Evolutionary conservation across 129 eudicot species (phyloP).

Genomic region (Cynara cardunculus): DNA sequence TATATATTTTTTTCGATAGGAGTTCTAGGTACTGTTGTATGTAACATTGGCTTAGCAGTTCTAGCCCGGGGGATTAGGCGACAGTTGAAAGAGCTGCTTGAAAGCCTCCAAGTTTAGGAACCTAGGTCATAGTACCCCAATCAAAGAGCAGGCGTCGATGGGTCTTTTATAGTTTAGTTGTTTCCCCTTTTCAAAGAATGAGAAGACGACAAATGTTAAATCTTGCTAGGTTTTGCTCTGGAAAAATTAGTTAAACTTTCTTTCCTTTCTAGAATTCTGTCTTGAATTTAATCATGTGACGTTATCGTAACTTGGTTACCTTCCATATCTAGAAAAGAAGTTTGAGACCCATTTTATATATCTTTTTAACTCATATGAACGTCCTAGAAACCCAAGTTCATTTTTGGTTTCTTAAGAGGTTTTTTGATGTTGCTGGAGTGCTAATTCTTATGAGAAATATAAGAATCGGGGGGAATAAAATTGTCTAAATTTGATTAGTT

Average conservation of each 20-base stretch:
- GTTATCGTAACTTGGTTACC: not conserved
- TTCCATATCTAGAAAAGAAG: not conserved
- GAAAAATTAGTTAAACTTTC: not conserved
- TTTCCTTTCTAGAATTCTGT: not conserved
- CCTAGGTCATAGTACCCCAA: not conserved
- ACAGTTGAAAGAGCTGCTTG: not conserved
- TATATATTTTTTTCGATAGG: not conserved
- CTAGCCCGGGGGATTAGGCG: not conserved
- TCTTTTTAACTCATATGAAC: not conserved
- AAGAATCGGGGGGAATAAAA: not conserved
- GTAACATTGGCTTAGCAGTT: not conserved
- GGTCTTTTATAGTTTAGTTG: not conserved
- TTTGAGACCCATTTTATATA: not conserved
- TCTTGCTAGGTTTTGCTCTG: not conserved
- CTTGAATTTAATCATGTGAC: not conserved
- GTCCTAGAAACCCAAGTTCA: not conserved
- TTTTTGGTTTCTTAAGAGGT: not conserved
- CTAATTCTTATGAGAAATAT: not conserved
- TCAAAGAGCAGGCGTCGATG: not conserved
- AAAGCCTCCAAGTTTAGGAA: slow-evolving; percentile 4
- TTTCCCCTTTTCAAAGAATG: not conserved
- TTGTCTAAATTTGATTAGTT: not conserved
- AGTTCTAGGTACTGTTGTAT: not conserved
- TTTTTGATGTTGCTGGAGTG: not conserved
- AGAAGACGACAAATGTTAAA: not conserved